Percentiles rank a stretch among this genome's conserved stretches.
phyloP scores from a whole-genome alignment of 257 asterid genomes.

The Gardenia jasminoides region DNA sequence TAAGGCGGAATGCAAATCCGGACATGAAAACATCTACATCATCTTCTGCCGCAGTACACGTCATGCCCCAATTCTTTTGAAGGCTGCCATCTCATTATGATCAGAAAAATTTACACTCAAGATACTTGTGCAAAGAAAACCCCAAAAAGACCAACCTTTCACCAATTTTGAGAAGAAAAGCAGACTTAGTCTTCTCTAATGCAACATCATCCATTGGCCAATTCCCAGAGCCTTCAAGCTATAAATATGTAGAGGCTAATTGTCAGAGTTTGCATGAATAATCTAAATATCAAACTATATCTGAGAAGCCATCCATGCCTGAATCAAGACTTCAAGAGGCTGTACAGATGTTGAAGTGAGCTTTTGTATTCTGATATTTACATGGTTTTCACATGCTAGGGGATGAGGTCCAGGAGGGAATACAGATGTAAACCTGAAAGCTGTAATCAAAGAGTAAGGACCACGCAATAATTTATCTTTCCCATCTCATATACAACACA shows the following conservation, averaged over 20 bases:
- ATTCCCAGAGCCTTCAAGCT: conserved; percentile 99
- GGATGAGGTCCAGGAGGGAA: conserved; percentile 90
- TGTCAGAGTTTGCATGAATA: conserved; percentile 7
- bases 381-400: conserved; percentile 62
- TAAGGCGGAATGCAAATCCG: conserved; percentile 96
- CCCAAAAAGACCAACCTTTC: conserved; percentile 63
- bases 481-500: background rate
- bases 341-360: conserved; percentile 61
- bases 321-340: conserved; percentile 90
- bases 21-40: conserved; percentile 80
- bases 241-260: conserved; percentile 24
- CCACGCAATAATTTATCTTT: conserved; percentile 4
- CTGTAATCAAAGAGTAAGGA: conserved; percentile 50
- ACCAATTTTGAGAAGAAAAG: conserved; percentile 87
- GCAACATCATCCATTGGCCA: conserved; percentile 98
- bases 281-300: conserved; percentile 15
- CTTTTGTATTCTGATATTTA: conserved; percentile 46
- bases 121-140: conserved; percentile 13
- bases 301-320: conserved; percentile 49
- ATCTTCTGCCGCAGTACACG: conserved; percentile 77
- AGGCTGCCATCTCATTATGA: conserved; percentile 55
- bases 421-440: conserved; percentile 90
- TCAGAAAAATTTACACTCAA: conserved; percentile 23
- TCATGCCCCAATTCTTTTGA: conserved; percentile 58
- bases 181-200: conserved; percentile 90